These are phyloP conservation scores for Colletotrichum australisinense DNA, from an alignment of 2,329 filamentous ascomycete genomes.

Conservation along the genomic window DNA sequence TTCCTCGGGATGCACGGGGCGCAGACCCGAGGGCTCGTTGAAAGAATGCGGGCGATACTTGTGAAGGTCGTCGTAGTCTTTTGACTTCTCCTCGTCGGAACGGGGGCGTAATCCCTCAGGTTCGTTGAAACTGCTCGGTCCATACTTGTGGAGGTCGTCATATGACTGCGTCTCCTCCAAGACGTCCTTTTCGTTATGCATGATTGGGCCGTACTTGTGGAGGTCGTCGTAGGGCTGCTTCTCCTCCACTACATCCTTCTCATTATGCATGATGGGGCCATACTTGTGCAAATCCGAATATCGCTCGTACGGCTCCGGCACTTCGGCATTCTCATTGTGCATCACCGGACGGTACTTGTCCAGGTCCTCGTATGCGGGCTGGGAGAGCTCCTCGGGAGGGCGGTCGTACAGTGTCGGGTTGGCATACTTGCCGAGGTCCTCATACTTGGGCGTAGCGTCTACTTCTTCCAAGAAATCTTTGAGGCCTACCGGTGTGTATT, in stretches of 20 bases:
- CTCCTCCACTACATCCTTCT: slow-evolving; percentile 51
- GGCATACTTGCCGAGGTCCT: slow-evolving; percentile 50
- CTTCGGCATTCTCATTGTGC: slow-evolving; percentile 47
- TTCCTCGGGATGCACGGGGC: slow-evolving; percentile 46
- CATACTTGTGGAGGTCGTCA: slow-evolving; percentile 51
- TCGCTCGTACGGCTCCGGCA: slow-evolving; percentile 27
- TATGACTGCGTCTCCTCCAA: slow-evolving; percentile 51
- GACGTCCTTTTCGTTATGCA: slow-evolving; percentile 50
- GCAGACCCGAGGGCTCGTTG: slow-evolving; percentile 50
- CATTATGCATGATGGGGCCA: slow-evolving; percentile 41
- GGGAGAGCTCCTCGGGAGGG: slow-evolving; percentile 39
- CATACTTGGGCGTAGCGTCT: slow-evolving; percentile 40
- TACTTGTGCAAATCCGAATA: slow-evolving; percentile 39
- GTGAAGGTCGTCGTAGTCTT: slow-evolving; percentile 51
- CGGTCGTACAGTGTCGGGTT: slow-evolving; percentile 30
- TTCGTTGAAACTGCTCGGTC: slow-evolving; percentile 50
- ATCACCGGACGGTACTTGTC: slow-evolving; percentile 45
- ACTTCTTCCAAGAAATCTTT: slow-evolving; percentile 16
- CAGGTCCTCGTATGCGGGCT: slow-evolving; percentile 48
- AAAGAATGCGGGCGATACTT: slow-evolving; percentile 46
- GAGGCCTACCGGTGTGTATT: slow-evolving; percentile 48
- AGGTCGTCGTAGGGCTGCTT: slow-evolving; percentile 53
- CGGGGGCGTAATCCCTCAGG: slow-evolving; percentile 46
- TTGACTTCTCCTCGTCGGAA: slow-evolving; percentile 52
- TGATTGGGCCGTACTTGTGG: slow-evolving; percentile 44